These are phyloP conservation scores for Daedalea quercina DNA, from an alignment of 768 basidiomycete species.

Conservation along the genomic window DNA sequence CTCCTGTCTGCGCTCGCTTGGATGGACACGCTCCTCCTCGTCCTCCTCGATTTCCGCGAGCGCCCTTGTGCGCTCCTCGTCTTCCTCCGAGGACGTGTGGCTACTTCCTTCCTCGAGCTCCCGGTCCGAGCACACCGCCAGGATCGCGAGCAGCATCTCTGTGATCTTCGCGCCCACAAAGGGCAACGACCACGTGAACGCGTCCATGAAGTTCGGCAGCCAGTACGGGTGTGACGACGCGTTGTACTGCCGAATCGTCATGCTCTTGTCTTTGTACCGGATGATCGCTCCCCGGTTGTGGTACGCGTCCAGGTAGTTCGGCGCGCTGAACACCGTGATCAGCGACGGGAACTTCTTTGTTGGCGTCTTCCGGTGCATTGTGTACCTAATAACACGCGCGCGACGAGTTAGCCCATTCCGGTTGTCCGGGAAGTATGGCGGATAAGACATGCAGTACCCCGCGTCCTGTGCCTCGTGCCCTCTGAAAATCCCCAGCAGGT, in stretches of 20 bases:
- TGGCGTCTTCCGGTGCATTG: conserved; percentile 93
- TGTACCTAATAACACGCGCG: conserved; percentile 44
- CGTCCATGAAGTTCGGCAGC: conserved; percentile 99
- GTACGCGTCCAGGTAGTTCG: conserved; percentile 95
- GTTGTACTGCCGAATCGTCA: conserved; percentile 69
- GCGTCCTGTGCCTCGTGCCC: conserved; percentile 98
- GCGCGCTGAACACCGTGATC: conserved; percentile 97
- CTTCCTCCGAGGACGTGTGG: conserved; percentile 17
- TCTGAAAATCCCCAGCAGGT: conserved; percentile 86
- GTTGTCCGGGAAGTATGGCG: background rate
- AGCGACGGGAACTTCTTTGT: conserved; percentile 94
- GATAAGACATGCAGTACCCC: conserved; percentile 44
- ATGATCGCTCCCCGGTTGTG: conserved; percentile 95
- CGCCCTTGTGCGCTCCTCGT: conserved; percentile 21
- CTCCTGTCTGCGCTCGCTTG: conserved; percentile 54
- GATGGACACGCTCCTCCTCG: conserved; percentile 23
- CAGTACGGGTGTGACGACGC: conserved; percentile 74
- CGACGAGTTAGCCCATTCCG: background rate
- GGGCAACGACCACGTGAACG: conserved; percentile 97
- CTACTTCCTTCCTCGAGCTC: conserved; percentile 75
- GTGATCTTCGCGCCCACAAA: conserved; percentile 99
- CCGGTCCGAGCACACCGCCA: conserved; percentile 94
- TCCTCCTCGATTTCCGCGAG: conserved; percentile 15
- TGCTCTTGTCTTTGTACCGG: conserved; percentile 95
- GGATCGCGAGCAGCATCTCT: conserved; percentile 96